Evolutionary conservation across 2,329 filamentous ascomycete genomes (phyloP), one percentile per base, ranked within the genome.

Genomic region (Fusarium begoniae): DNA sequence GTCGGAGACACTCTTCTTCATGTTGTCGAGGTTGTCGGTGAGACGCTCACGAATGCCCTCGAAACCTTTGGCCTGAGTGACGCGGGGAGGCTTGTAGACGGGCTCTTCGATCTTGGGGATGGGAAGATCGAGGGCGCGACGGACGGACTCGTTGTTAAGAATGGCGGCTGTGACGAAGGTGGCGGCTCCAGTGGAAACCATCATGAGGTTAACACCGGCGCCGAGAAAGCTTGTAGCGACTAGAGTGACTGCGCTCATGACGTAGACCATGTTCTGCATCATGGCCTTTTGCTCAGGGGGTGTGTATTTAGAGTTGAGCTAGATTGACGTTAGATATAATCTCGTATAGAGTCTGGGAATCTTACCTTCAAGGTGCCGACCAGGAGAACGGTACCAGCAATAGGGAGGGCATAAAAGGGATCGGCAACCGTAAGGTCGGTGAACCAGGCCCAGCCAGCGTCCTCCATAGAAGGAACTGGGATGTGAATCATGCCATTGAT

Each of bases 381-480:
- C 81, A 93, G 87, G 61, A 90, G 79, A 13, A 79, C 81, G 3
- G 90, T 87, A 7, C 91, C 90, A 4, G 87, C 65, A 6, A 90
- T 72, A 4, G 96, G 96, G 38, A 98, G 84, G 45, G 96, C 81
- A 76, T 90, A 96, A 77, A 87, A 92, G 1, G 96, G 96, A 82
- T 99, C 96, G 5, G 89, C 82, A 28, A 90, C 80, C 1, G 94
- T 92, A 71, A 99, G 83, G 81, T 98, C 93, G 4, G 85, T 83
- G 75, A 98, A 89, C 96, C 96, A 99, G 45, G 91, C 83, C 41
- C 91, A 83, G 6, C 93, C 92, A 38, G 93, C 93, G 3, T 84
- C 85, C 76, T 93, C 89, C 73, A 98, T 82, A 2, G 90, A 92
- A 0, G 96, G 96, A 10, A 98, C 94, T 8, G 96, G 96, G 54